Evolutionary conservation across 1,284 basidiomycete species (phyloP), one percentile per base, ranked within the genome.

Genomic region (Caloboletus inedulis): DNA sequence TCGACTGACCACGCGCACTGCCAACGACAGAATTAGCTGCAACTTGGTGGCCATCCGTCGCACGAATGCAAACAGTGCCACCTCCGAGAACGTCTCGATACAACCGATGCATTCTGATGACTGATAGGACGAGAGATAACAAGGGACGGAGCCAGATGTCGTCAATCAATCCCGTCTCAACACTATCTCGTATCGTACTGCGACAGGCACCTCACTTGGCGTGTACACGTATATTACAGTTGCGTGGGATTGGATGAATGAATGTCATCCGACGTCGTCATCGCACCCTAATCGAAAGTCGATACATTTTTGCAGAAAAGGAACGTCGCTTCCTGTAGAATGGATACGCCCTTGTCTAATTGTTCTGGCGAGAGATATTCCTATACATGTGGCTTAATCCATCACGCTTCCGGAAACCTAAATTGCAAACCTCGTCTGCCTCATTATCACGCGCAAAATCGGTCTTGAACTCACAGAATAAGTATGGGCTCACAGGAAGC

Each of bases 281-380:
- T 27, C n/a, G 36, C 29, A n/a, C n/a, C n/a, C n/a, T n/a, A n/a
- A n/a, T n/a, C n/a, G n/a, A n/a, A n/a, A n/a, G n/a, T n/a, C n/a
- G n/a, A n/a, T n/a, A 33, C 10, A 16, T 3, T 9, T 4, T 27
- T 13, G 19, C 34, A 8, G 23, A 48, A 51, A 51, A 51, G 57
- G 48, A 42, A 61, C 9, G 4, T 35, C n/a, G 42, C 25, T 56
- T 48, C 59, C 47, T 25, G 56, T 48, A 18, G 25, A 51, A 30
- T 33, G 35, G 56, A 58, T 13, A 21, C 36, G 13, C 8, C 6
- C 14, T 36, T 2, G 25, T 37, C n/a, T 21, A 40, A 35, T 30
- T 19, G 29, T 13, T 21, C 16, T 14, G 14, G 35, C 36, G 16
- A 21, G 14, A 18, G 13, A n/a, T 34, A 49, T 33, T 18, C 8